Base-by-base conservation (phyloP, 2,329 filamentous ascomycete genomes). In the Beauveria sp. region DNA sequence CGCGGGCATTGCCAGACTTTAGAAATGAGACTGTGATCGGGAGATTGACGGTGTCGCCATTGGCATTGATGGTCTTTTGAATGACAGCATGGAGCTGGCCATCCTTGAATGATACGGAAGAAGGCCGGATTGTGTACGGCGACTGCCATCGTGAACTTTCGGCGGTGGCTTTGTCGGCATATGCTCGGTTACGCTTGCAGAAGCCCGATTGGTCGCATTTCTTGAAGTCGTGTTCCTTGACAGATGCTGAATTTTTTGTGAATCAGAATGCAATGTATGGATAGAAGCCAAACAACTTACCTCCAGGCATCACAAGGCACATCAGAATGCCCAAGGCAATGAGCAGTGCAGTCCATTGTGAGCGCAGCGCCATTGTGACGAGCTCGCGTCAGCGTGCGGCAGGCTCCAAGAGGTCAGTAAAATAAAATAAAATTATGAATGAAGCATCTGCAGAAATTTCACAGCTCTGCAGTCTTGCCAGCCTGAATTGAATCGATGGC, bases 191-290 rank as follows among this genome's bases (percentile, higher is more conserved):
- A 66, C 94, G 90, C 73, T 92, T 94, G 78, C 94, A 99, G 79
- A 99, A 99, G 69, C 94, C 94, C 5, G 93, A 94, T 73, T 99
- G 93, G 67, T 89, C 79, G 78, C 94, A 99, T 69, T 89, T 96
- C 73, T 97, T 99, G 82, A 97, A 99, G 74, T 96, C 92, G 69
- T 96, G 87, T 72, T 96, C 89, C 78, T 99, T 99, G 57, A 99
- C 94, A 69, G 84, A 81, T 66, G 84, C 92, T 96, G 67, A 12
- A 0, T 14, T 37, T 46, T 63, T 59, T 59, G 64, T 71, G 50
- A 72, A 65, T 41, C 37, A 44, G 10, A 22, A 4, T 1, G 22
- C 18, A 55, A 9, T 34, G 5, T 24, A n/a, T 6, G 48, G 16
- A 3, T 7, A 22, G 12, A 37, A 37, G 20, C 2, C 20, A 2